Evolutionary conservation across 805 yeast genomes (phyloP).

Genomic region (Teunomyces cretensis): DNA sequence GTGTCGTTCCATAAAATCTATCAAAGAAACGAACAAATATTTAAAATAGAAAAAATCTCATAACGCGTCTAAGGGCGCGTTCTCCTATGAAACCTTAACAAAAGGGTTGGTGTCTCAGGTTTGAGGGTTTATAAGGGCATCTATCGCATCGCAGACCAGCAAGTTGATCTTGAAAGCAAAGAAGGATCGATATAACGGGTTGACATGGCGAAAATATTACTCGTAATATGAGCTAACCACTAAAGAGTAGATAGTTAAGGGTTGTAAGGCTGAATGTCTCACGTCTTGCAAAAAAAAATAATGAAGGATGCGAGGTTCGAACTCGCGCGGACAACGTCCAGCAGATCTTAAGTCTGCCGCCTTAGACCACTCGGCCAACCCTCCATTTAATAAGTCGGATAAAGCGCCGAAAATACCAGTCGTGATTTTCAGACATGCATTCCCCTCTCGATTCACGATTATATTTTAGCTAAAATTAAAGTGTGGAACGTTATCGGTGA

Average conservation of each 20-base stretch:
- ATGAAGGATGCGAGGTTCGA: slow-evolving; percentile 49
- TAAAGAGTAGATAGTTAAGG: no score
- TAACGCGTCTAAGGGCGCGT: slow-evolving; percentile 5
- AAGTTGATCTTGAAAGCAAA: no score
- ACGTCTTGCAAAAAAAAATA: slow-evolving; percentile 17
- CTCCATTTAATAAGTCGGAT: slow-evolving; percentile 22
- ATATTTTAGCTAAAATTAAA: no score
- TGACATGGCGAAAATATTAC: no score
- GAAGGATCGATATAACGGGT: no score
- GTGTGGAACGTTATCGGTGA: neutral
- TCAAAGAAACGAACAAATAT: slow-evolving; percentile 1
- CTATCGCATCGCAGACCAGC: no score
- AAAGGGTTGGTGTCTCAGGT: neutral
- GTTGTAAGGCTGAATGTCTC: no score
- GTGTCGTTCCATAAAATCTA: neutral
- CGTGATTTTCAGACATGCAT: neutral
- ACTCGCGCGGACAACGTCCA: slow-evolving; percentile 49
- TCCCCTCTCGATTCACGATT: neutral
- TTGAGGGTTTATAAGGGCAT: no score
- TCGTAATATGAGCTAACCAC: no score
- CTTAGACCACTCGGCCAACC: slow-evolving; percentile 51
- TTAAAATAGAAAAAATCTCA: neutral
- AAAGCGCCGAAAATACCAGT: no score
- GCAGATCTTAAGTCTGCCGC: slow-evolving; percentile 49
- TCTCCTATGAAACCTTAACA: neutral